Percentiles rank a stretch among this genome's conserved stretches.
phyloP scores from a whole-genome alignment of 306 rosid genomes.

The Cucumis cinereus region DNA sequence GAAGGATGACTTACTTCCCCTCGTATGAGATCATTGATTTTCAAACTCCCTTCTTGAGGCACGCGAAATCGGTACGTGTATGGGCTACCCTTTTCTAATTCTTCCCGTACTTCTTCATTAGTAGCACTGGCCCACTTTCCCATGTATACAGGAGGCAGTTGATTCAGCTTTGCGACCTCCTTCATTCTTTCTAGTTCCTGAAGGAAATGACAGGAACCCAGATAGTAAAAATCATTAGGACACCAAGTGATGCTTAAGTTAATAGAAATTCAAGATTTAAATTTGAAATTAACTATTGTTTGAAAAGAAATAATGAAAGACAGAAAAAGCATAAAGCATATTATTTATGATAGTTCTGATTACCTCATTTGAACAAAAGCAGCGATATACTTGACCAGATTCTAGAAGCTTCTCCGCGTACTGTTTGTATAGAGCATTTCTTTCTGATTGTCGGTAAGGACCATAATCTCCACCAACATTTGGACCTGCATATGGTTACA shows the following conservation, averaged over 20 bases:
- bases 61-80: constrained; percentile 3
- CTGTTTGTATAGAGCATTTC: constrained; percentile 68
- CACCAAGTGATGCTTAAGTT: not conserved
- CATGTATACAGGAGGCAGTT: constrained; percentile 76
- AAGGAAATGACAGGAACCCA: not conserved
- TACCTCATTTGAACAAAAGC: constrained; percentile 91
- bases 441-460: constrained; percentile 88
- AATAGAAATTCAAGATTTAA: not conserved
- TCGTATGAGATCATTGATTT: constrained; percentile 75
- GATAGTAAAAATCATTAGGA: not conserved
- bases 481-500: constrained; percentile 48
- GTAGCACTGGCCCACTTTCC: constrained; percentile 64
- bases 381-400: constrained; percentile 66
- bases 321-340: not conserved
- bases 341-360: not conserved
- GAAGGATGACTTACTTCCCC: constrained; percentile 53
- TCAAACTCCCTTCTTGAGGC: constrained; percentile 8
- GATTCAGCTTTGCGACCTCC: constrained; percentile 38
- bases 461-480: constrained; percentile 91
- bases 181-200: constrained; percentile 93
- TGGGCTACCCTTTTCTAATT: constrained; percentile 4
- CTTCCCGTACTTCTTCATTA: not conserved
- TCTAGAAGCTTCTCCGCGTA: constrained; percentile 69
- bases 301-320: not conserved
- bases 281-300: too few species aligned